Percentiles rank a stretch among this genome's conserved stretches.
Evolutionary conservation across 495 filamentous ascomycete genomes (phyloP).

Genomic region (Talaromyces trachyspermus): DNA sequence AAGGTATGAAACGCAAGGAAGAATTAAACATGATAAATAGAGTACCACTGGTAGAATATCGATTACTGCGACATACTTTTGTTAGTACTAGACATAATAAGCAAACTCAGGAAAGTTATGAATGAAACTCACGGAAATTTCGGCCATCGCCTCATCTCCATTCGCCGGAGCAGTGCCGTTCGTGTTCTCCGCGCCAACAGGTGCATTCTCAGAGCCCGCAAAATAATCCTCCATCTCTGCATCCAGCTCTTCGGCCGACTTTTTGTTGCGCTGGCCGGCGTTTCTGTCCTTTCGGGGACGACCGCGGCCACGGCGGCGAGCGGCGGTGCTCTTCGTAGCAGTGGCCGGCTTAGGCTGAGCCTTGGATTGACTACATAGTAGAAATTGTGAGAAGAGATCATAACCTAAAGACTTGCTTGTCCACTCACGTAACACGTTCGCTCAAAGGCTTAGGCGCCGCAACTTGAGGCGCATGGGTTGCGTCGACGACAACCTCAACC

Average conservation of each 20-base stretch:
- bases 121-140: constrained; percentile 42
- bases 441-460: constrained; percentile 66
- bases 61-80: too few species aligned
- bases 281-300: constrained; percentile 43
- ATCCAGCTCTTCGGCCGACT: constrained; percentile 86
- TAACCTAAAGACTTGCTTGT: too few species aligned
- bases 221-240: constrained; percentile 95
- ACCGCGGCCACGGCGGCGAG: constrained; percentile 37
- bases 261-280: constrained; percentile 66
- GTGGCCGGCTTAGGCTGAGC: constrained; percentile 77
- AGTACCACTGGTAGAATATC: too few species aligned
- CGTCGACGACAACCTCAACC: constrained; percentile 87
- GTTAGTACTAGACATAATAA: too few species aligned
- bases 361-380: constrained; percentile 52
- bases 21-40: too few species aligned
- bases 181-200: constrained; percentile 26
- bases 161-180: constrained; percentile 33
- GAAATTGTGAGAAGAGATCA: constrained; percentile 15
- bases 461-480: constrained; percentile 57
- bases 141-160: constrained; percentile 45
- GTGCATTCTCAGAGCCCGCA: constrained; percentile 27
- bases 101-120: too few species aligned
- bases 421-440: constrained; percentile 71
- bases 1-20: too few species aligned
- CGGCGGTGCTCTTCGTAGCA: constrained; percentile 50